Conservation (phyloP, 192 early-diverging fungal species). For the Glomus cerebriforme region DNA sequence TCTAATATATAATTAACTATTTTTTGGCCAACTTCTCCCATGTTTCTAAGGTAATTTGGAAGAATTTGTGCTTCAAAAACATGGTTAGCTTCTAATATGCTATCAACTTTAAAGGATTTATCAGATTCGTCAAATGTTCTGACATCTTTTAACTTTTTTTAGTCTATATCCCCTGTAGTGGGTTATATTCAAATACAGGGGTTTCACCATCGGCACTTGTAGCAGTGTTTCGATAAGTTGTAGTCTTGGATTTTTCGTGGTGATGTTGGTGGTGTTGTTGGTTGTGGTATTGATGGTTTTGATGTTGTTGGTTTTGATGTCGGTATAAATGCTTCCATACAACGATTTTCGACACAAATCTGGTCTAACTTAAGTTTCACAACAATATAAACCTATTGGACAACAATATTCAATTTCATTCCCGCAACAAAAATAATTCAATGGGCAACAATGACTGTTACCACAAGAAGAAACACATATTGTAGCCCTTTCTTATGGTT, state of each 20-base stretch:
- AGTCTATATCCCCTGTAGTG: neutral
- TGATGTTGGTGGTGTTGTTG: neutral
- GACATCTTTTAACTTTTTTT: neutral
- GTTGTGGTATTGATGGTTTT: too few species aligned
- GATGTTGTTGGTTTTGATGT: neutral
- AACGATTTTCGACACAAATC: neutral
- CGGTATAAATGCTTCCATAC: too few species aligned
- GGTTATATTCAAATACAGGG: neutral
- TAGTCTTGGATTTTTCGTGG: neutral
- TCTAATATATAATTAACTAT: neutral
- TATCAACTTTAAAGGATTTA: neutral
- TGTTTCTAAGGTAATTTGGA: neutral
- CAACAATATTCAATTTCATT: neutral
- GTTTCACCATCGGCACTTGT: constrained; percentile 1
- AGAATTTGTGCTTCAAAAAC: constrained; percentile 21
- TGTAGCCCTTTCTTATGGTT: neutral
- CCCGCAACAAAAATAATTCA: neutral
- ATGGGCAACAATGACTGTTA: neutral
- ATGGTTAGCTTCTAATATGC: neutral
- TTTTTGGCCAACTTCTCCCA: neutral
- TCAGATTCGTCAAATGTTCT: neutral
- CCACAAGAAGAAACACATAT: neutral
- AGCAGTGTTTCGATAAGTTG: neutral
- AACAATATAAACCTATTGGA: neutral
- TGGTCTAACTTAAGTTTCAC: neutral